Evolutionary conservation across 768 basidiomycete species (phyloP), one percentile per base, ranked within the genome.

Genomic region (Suillus subaureus): DNA sequence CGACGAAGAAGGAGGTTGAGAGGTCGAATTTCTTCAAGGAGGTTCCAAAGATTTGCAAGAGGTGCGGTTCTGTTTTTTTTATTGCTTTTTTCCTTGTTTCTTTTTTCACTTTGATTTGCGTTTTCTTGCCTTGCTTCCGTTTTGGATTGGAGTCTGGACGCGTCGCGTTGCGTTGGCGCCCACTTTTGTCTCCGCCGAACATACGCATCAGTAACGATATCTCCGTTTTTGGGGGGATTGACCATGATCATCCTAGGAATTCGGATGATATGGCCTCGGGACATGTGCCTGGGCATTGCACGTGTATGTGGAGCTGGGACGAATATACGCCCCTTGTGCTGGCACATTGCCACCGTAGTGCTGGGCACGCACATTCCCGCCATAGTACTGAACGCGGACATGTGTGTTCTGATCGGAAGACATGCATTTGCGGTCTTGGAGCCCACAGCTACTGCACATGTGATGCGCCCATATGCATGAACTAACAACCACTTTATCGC

Each of bases 21-120:
- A 83, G 87, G 57, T 92, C 91, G 6, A 96, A 95, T 74, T 95
- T 97, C 82, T 95, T 92, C 85, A 86, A 91, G 63, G 94, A 97
- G 75, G 87, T 95, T 28, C 94, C 94, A 5, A 87, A 83, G 67
- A 94, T 96, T 74, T 80, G 88, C 77, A 87, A 89, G 72, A 69
- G 74, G 74, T 76, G 40, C 65, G 76, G 28, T 47, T 31, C 35
- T 35, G 35, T 35, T 15, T 9, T n/a, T 51, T 86, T 89, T 4
- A 92, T 45, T 2, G 0, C 3, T 40, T 40, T 40, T 42, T 15
- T 42, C 5, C 4, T 4, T 45, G 18, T 4, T 11, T 21, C 21
- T 11, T 47, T 47, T 47, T 45, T 45, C 21, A n/a, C 9, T 45
- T 47, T n/a, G 45, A n/a, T 47, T 23, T 23, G n/a, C 11, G n/a